Conservation (phyloP, 306 rosid genomes). For the Lagenaria siceraria region DNA sequence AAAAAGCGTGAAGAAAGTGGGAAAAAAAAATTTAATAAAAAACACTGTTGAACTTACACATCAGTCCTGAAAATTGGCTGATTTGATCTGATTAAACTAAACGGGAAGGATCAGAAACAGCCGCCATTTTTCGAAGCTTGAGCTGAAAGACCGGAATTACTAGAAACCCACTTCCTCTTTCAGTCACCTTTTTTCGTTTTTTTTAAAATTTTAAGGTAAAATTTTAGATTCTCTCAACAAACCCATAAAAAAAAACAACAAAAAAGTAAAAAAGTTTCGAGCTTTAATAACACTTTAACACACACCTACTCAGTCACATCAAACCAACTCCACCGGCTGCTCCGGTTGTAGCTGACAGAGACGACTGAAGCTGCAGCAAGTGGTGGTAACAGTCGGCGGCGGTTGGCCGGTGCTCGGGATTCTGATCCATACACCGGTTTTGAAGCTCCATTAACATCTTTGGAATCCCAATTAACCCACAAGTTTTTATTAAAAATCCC, state of each 20-base stretch:
- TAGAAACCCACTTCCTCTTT: slow-evolving; percentile 1
- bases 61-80: slow-evolving; percentile 8
- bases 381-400: slow-evolving; percentile 98
- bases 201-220: background rate
- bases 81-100: slow-evolving; percentile 7
- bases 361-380: slow-evolving; percentile 79
- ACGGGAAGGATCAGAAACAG: background rate
- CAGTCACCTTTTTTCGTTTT: background rate
- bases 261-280: background rate
- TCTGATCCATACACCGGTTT: slow-evolving; percentile 71
- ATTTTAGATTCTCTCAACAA: background rate
- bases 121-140: slow-evolving; percentile 4
- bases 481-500: slow-evolving; percentile 54
- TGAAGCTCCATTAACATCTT: slow-evolving; percentile 81
- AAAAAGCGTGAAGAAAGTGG: background rate
- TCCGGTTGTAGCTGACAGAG: slow-evolving; percentile 26
- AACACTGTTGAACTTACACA: slow-evolving; percentile 12
- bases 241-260: background rate
- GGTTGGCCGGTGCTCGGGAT: slow-evolving; percentile 79
- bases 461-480: slow-evolving; percentile 52
- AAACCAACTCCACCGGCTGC: slow-evolving; percentile 23
- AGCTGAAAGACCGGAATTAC: background rate
- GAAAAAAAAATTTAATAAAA: background rate
- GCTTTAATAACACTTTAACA: background rate
- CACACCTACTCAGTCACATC: slow-evolving; percentile 30